These are phyloP conservation scores for Cenchrus purpureus DNA, from an alignment of 176 grass and related monocot species.

Conservation along the genomic window DNA sequence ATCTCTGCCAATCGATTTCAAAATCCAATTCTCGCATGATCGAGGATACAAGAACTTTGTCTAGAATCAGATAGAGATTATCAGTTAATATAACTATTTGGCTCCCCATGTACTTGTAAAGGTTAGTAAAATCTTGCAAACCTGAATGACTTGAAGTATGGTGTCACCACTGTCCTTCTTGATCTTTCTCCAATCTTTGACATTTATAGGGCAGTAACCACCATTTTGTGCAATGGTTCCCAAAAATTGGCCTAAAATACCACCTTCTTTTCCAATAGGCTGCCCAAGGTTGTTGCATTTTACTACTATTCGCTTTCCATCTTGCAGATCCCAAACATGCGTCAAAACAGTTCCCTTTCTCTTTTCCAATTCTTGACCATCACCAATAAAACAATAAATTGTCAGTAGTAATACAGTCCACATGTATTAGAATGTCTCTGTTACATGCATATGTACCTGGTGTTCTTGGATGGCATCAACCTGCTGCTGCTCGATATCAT, in stretches of 20 bases:
- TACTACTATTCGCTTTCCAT: not conserved
- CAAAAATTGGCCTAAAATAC: slow-evolving; percentile 13
- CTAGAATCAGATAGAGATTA: not conserved
- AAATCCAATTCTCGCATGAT: slow-evolving; percentile 5
- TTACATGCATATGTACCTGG: not conserved
- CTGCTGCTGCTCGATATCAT: not conserved
- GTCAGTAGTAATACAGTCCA: not conserved
- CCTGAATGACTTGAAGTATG: too few species aligned
- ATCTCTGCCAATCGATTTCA: slow-evolving; percentile 13
- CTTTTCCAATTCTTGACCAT: not conserved
- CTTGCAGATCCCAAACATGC: slow-evolving; percentile 18
- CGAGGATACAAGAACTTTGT: slow-evolving; percentile 26
- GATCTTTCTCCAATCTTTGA: slow-evolving; percentile 11
- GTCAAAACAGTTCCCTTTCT: not conserved
- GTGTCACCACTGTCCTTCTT: too few species aligned
- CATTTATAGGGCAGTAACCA: not conserved
- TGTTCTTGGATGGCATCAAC: not conserved
- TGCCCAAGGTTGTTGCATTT: not conserved
- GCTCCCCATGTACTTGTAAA: too few species aligned
- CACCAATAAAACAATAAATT: not conserved
- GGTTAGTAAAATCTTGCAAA: not conserved
- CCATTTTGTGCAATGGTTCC: slow-evolving; percentile 19
- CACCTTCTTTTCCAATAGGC: slow-evolving; percentile 30
- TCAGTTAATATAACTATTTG: not conserved
- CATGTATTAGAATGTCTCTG: not conserved